Conservation (phyloP, 371 early-diverging fungal genomes). For the Lichtheimia corymbifera region DNA sequence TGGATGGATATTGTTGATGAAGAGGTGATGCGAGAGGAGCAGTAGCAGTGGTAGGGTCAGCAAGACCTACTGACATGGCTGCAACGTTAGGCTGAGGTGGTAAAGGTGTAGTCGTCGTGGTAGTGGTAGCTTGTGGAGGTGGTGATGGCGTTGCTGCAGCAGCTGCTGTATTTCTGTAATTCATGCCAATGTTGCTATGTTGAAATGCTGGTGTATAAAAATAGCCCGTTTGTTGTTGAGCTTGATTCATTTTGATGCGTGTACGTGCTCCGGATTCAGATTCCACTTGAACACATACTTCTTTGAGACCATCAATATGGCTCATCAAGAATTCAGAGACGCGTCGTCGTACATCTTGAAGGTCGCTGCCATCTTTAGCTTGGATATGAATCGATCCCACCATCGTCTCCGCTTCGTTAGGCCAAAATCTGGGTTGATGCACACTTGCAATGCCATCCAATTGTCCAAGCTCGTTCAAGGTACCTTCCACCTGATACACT, state of each 20-base stretch:
- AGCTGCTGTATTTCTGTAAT: conserved; percentile 1
- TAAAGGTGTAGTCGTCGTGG: neutral
- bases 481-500: conserved; percentile 51
- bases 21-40: conserved; percentile 8
- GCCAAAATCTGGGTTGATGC: conserved; percentile 61
- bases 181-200: conserved; percentile 1
- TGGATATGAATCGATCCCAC: conserved; percentile 62
- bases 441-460: conserved; percentile 51
- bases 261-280: conserved; percentile 29
- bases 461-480: conserved; percentile 50
- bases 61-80: neutral
- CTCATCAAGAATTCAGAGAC: conserved; percentile 39
- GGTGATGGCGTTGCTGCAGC: conserved; percentile 3
- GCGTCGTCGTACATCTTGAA: conserved; percentile 29
- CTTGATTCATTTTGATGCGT: conserved; percentile 14
- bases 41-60: neutral
- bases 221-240: conserved; percentile 27
- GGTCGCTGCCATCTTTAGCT: conserved; percentile 35
- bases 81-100: conserved; percentile 13
- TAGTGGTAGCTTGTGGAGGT: neutral
- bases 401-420: conserved; percentile 59
- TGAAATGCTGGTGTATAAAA: conserved; percentile 22
- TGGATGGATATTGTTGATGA: conserved; percentile 3
- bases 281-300: conserved; percentile 54
- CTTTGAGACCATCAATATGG: conserved; percentile 49